Evolutionary conservation across 2,329 filamentous ascomycete species (phyloP), one percentile per base, ranked within the genome.

Genomic region (Xenosphaeropsis pyriputrescens): DNA sequence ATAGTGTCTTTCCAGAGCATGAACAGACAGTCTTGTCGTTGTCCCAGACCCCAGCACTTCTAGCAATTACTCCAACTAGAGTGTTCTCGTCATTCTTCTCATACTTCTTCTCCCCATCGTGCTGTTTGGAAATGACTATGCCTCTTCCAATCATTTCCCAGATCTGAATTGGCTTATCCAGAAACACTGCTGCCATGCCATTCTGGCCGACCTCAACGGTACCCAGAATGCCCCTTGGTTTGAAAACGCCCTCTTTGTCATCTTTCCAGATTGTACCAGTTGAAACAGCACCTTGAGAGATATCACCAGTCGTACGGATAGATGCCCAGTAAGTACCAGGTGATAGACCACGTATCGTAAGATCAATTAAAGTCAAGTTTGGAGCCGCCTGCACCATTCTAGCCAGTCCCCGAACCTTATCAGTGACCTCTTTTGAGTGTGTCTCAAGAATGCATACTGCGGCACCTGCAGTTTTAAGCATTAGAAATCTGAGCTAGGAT

Each of bases 11-110:
- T 4, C 91, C 91, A 29, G 86, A 93, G 60, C 91, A 98, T 35
- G 86, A 94, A 58, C 91, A 98, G 5, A 98, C 89, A 34, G 84
- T 94, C 70, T 96, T 98, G 57, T 95, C 85, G 51, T 98, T 94
- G 58, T 95, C 89, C 91, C 91, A 98, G 43, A 94, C 81, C n/a
- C 91, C 91, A 13, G 91, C 89, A 58, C 88, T 95, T 54, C 91
- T 70, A 35, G 91, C 91, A 61, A 98, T 85, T 37, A 98, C 88
- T 7, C 91, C 91, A 2, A 94, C 84, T 36, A 95, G 65, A 15
- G 86, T 94, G 56, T 93, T 75, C 39, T 77, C 70, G 54, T 94
- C 84, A 48, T 94, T 88, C 50, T 68, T 67, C 48, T 79, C 61
- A 53, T 72, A 67, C 39, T 65, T 65, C 1, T 64, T 68, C 29